Evolutionary conservation across 176 grass and related monocot genomes (phyloP), one percentile per base, ranked within the genome.

Genomic region (Musa troglodytarum): DNA sequence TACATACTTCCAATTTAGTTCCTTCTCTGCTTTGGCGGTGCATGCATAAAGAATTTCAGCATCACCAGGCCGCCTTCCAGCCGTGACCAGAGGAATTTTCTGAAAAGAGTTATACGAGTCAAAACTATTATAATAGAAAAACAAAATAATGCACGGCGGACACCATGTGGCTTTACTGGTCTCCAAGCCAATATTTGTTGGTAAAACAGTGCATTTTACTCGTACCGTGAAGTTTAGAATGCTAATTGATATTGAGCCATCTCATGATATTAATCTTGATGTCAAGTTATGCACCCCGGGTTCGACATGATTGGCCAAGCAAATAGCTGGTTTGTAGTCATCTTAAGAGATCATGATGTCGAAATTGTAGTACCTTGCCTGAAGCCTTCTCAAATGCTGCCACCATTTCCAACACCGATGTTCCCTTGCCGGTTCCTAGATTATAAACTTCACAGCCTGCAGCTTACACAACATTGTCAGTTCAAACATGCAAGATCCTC

Each of bases 1-100:
- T 26, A 17, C 72, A 55, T 92, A 99, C 95, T 89, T 99, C 95
- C 95, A 99, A n/a, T 92, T 85, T 23, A 99, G 80, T 67, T 99
- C 88, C 65, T 85, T 84, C 66, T 99, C 95, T 53, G 95, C 95
- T 94, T 99, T 99, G 22, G 81, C 79, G 56, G 90, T 87, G 68
- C 82, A 73, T 16, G 90, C 85, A 80, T 89, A 94, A 63, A 99
- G 88, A 79, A 89, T 82, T 80, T 94, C 95, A 20, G 90, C 88
- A 82, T 99, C 95, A 57, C 95, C 95, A 53, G 88, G 86, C 11
- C 95, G 86, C 2, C 88, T 85, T 64, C 74, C 86, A 85, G 89
- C 84, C 26, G 91, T 89, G 13, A 88, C 73, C 84, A 94, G 49
- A 63, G 95, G 95, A 50, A 99, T 94, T 94, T 94, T 94, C 95